Conservation (phyloP, 1,284 basidiomycete species). For the Tremellales sp. region DNA sequence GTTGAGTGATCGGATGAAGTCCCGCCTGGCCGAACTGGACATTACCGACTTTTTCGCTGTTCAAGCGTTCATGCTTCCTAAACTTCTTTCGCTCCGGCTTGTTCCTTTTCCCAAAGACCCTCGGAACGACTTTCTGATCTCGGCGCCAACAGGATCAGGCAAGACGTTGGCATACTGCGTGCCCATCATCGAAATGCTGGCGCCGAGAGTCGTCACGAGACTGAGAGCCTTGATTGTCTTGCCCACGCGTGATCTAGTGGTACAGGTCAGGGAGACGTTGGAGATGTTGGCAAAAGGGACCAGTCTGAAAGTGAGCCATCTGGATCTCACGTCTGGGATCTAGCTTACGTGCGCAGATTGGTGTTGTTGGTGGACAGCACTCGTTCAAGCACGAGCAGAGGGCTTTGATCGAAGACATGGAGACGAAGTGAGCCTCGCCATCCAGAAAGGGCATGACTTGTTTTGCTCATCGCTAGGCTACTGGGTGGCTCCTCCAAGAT, state of each 20-base stretch:
- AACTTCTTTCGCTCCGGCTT: conserved; percentile 34
- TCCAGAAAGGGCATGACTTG: neutral
- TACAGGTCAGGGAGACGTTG: conserved; percentile 87
- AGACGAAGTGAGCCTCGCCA: conserved; percentile 21
- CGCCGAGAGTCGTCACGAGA: conserved; percentile 68
- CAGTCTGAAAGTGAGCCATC: conserved; percentile 65
- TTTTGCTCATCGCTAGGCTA: conserved; percentile 26
- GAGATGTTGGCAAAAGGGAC: conserved; percentile 79
- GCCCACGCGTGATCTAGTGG: conserved; percentile 92
- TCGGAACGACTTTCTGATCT: conserved; percentile 85
- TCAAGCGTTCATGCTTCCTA: conserved; percentile 42
- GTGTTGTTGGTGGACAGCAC: conserved; percentile 46
- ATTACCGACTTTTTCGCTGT: conserved; percentile 75
- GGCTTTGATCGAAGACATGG: conserved; percentile 35
- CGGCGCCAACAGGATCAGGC: conserved; percentile 94
- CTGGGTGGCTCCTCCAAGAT: conserved; percentile 72
- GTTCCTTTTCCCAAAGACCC: conserved; percentile 66
- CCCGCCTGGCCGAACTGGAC: conserved; percentile 66
- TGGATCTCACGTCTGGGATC: neutral
- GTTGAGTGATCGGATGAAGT: conserved; percentile 61
- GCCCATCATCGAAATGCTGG: conserved; percentile 83
- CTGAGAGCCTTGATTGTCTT: conserved; percentile 88
- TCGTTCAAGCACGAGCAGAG: conserved; percentile 46
- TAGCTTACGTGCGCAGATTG: conserved; percentile 37
- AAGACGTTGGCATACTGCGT: conserved; percentile 94